Conservation (phyloP, 441 rosid species). For the Pelargonium australe region DNA sequence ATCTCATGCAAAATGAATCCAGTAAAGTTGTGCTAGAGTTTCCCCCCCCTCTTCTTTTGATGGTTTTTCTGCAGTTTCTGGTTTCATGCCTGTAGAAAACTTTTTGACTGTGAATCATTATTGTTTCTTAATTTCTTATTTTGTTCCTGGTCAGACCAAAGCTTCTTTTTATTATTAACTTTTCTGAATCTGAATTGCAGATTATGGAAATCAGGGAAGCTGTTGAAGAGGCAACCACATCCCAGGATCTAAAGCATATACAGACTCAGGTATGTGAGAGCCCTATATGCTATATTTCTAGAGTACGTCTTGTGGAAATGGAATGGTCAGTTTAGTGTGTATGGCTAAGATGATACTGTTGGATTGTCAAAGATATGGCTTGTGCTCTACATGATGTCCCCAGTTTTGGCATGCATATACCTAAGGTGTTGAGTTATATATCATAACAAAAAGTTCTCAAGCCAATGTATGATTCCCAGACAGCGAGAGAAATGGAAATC, state of each 20-base stretch:
- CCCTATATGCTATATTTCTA: constrained; percentile 21
- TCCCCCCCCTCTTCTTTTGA: neutral
- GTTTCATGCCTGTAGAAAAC: neutral
- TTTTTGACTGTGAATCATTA: neutral
- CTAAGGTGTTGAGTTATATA: neutral
- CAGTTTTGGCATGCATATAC: neutral
- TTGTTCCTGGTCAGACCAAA: neutral
- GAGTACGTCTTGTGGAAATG: neutral
- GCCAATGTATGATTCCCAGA: neutral
- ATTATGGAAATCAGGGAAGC: constrained; percentile 92
- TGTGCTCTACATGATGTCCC: neutral
- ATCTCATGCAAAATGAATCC: neutral
- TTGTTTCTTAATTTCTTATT: constrained; percentile 13
- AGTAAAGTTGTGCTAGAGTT: neutral
- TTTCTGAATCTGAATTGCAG: constrained; percentile 33
- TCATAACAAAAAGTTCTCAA: neutral
- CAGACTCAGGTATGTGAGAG: constrained; percentile 46
- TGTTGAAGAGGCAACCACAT: constrained; percentile 67
- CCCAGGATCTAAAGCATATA: constrained; percentile 51
- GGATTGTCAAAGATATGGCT: neutral
- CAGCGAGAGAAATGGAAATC: neutral
- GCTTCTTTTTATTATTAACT: neutral
- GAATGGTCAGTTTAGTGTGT: neutral
- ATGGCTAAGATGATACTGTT: neutral
- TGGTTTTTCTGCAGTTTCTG: neutral